phyloP scores from a whole-genome alignment of 2,329 filamentous ascomycete species.

The Hansfordia pulvinata region DNA sequence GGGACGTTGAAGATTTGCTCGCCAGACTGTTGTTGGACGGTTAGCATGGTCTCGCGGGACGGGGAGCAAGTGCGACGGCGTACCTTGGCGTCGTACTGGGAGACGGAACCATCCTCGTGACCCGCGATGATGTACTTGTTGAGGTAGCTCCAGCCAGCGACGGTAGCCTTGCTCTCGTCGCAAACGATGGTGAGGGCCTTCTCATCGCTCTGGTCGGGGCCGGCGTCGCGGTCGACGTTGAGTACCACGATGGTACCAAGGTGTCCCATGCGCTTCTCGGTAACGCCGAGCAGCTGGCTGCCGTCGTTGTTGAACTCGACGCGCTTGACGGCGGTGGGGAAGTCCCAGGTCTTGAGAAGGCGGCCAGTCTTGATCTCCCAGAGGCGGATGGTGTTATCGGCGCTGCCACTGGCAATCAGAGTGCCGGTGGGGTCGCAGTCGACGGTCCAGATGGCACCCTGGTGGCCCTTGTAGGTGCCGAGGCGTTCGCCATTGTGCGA shows the following conservation, averaged over 20 bases:
- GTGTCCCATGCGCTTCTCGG: conserved; percentile 96
- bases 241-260: conserved; percentile 88
- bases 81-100: conserved; percentile 83
- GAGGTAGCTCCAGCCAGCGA: conserved; percentile 91
- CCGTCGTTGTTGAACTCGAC: conserved; percentile 97
- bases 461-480: conserved; percentile 91
- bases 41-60: not conserved
- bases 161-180: conserved; percentile 91
- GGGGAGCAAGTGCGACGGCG: conserved; percentile 5
- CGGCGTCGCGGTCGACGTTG: conserved; percentile 72
- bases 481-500: conserved; percentile 95
- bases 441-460: conserved; percentile 97
- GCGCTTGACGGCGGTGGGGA: conserved; percentile 91
- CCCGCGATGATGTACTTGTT: conserved; percentile 94
- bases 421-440: conserved; percentile 88
- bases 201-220: conserved; percentile 76
- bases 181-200: conserved; percentile 78
- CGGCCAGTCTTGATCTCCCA: conserved; percentile 94
- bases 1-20: conserved; percentile 70
- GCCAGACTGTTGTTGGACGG: conserved; percentile 44
- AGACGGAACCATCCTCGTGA: conserved; percentile 91
- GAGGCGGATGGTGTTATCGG: conserved; percentile 94
- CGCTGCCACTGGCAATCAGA: conserved; percentile 86
- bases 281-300: conserved; percentile 79
- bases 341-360: conserved; percentile 94